Percentiles rank a stretch among this genome's conserved stretches.
Conservation (phyloP, 2,329 filamentous ascomycete genomes). For the Bipolaris cookei region DNA sequence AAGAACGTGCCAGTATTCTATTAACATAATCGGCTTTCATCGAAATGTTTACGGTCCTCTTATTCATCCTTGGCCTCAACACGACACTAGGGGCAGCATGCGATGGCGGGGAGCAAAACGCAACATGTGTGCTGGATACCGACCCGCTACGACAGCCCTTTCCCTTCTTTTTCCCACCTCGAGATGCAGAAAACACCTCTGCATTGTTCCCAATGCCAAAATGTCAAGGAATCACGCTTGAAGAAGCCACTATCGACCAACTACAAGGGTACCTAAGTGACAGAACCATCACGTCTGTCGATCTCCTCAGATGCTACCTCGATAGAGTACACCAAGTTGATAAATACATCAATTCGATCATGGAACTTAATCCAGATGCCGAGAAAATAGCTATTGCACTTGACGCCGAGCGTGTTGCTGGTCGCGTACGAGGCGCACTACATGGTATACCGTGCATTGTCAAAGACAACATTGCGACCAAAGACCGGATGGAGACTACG, state of each 20-base stretch:
- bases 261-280: conserved; percentile 66
- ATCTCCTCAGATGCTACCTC: conserved; percentile 53
- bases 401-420: conserved; percentile 65
- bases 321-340: conserved; percentile 67
- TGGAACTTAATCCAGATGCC: conserved; percentile 73
- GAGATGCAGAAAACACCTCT: conserved; percentile 32
- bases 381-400: conserved; percentile 65
- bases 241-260: conserved; percentile 73
- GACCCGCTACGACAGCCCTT: conserved; percentile 37
- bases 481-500: conserved; percentile 75
- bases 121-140: conserved; percentile 21
- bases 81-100: conserved; percentile 14
- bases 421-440: conserved; percentile 66
- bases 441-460: conserved; percentile 78
- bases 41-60: neutral
- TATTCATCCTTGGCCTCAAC: conserved; percentile 3
- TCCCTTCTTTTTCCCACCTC: conserved; percentile 47
- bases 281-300: conserved; percentile 39
- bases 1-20: neutral
- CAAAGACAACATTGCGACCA: conserved; percentile 66
- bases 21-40: too few relatives aligned
- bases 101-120: conserved; percentile 11
- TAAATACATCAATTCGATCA: conserved; percentile 66
- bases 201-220: conserved; percentile 66
- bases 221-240: conserved; percentile 66